A percentile compares a stretch with the other conserved stretches of the same genome.
Evolutionary conservation across 352 stramenopile species (phyloP).

Genomic region (Aphanomyces astaci): DNA sequence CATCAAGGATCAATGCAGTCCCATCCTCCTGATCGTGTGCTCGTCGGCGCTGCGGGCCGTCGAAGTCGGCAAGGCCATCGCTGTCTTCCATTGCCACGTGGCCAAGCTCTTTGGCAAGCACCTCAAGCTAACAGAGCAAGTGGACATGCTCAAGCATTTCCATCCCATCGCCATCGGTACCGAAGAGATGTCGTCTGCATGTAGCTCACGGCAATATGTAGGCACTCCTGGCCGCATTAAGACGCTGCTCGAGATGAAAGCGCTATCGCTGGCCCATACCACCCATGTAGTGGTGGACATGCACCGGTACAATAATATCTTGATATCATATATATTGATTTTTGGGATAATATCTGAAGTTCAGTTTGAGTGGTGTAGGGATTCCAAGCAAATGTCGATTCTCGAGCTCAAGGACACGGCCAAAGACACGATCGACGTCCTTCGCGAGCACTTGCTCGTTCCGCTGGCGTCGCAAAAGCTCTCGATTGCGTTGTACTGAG

Average conservation of each 20-base stretch:
- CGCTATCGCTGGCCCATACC: conserved; percentile 68
- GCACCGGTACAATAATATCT: conserved; percentile 37
- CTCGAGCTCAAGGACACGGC: conserved; percentile 79
- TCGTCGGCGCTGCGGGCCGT: conserved; percentile 87
- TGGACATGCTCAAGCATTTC: conserved; percentile 66
- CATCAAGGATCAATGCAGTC: conserved; percentile 82
- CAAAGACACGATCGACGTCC: conserved; percentile 66
- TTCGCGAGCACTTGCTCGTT: conserved; percentile 70
- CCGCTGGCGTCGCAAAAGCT: conserved; percentile 51
- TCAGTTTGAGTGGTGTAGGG: conserved; percentile 21
- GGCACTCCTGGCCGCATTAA: conserved; percentile 62
- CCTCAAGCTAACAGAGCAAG: conserved; percentile 86
- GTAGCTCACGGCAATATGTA: neutral
- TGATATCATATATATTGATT: too few relatives aligned
- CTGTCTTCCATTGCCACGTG: conserved; percentile 83
- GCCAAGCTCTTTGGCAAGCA: conserved; percentile 96
- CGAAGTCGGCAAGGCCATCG: conserved; percentile 86
- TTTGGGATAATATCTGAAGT: neutral
- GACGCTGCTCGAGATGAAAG: conserved; percentile 68
- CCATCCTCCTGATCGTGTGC: conserved; percentile 87
- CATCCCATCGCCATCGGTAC: conserved; percentile 65
- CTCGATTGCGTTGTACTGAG: conserved; percentile 73
- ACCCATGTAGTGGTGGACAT: conserved; percentile 77
- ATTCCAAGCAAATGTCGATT: conserved; percentile 81
- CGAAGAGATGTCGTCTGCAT: too few relatives aligned